Evolutionary conservation across 768 basidiomycete genomes (phyloP).

Genomic region (Pleurotus platypus): DNA sequence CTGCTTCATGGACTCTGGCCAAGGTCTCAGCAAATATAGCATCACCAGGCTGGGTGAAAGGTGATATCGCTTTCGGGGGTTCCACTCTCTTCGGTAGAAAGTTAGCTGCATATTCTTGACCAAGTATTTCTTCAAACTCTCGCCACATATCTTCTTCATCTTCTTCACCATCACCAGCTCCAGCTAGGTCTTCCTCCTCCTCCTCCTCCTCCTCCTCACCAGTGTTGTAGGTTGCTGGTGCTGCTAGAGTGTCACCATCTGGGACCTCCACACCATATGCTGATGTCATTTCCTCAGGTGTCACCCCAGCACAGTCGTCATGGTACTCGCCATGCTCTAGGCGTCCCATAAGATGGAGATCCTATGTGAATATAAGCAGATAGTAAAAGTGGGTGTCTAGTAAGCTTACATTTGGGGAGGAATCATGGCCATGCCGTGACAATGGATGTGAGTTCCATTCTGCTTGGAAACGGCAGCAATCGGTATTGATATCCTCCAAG

Average conservation of each 20-base stretch:
- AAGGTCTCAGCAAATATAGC: background rate
- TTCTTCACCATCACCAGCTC: background rate
- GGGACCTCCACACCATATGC: no score
- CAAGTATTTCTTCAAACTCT: background rate
- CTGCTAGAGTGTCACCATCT: background rate
- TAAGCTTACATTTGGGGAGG: constrained; percentile 3
- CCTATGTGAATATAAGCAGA: background rate
- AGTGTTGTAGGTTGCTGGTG: background rate
- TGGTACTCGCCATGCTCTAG: constrained; percentile 2
- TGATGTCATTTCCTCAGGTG: no score
- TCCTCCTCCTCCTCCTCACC: background rate
- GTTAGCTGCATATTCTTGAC: background rate
- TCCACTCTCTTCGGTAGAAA: background rate
- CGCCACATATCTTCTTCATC: background rate
- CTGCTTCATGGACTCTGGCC: background rate
- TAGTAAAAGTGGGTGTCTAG: background rate
- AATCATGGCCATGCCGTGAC: constrained; percentile 11
- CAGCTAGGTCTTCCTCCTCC: background rate
- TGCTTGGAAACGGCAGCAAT: constrained; percentile 21
- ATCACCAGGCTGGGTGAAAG: background rate
- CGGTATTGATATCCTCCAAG: constrained; percentile 20
- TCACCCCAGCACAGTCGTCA: background rate
- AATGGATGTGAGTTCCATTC: constrained; percentile 31
- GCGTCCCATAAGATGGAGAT: constrained; percentile 7
- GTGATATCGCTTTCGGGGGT: background rate